These are phyloP conservation scores for Alternaria consortialis DNA, from an alignment of 2,329 filamentous ascomycete species.

Conservation along the genomic window DNA sequence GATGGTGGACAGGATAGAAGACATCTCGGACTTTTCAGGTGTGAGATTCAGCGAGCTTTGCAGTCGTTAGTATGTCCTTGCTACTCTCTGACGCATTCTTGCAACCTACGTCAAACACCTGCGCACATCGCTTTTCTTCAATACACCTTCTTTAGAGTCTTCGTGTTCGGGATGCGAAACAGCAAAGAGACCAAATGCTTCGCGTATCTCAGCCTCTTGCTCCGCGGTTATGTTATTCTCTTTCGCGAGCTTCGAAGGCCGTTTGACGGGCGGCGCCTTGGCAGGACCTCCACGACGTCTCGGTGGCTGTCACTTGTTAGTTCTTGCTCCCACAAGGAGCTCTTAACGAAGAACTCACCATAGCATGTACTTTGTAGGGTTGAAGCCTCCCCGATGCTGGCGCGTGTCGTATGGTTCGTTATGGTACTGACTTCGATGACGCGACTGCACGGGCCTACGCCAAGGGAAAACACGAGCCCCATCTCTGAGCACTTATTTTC, in stretches of 20 bases:
- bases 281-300: constrained; percentile 39
- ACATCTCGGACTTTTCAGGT: constrained; percentile 72
- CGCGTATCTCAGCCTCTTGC: constrained; percentile 89
- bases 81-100: constrained; percentile 2
- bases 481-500: constrained; percentile 4
- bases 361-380: constrained; percentile 12
- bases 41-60: constrained; percentile 80
- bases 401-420: neutral
- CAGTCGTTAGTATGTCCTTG: constrained; percentile 7
- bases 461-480: constrained; percentile 6
- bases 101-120: constrained; percentile 60
- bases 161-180: constrained; percentile 62
- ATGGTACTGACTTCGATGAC: constrained; percentile 27
- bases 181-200: constrained; percentile 85
- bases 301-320: constrained; percentile 35
- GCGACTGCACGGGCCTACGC: constrained; percentile 20
- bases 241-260: constrained; percentile 88
- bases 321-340: neutral
- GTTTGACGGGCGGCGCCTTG: constrained; percentile 47
- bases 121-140: constrained; percentile 56
- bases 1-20: constrained; percentile 79
- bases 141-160: constrained; percentile 68
- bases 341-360: constrained; percentile 24
- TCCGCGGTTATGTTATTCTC: constrained; percentile 85
- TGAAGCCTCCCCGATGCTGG: neutral